phyloP scores from a whole-genome alignment of 106 monocot genomes.

The Posidonia australis region DNA sequence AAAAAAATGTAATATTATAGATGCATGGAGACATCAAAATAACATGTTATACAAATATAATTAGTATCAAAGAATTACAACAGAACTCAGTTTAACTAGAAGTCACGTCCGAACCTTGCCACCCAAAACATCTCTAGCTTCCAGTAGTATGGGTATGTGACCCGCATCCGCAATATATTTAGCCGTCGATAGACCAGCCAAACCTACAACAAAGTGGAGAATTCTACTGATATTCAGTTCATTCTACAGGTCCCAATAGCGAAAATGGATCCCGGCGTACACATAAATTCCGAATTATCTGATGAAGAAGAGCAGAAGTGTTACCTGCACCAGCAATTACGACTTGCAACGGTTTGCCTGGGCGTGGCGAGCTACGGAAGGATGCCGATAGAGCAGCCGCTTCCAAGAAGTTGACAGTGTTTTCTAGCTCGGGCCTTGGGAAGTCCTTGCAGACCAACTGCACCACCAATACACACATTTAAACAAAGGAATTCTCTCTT shows the following conservation, averaged over 20 bases:
- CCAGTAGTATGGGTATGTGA: conserved; percentile 80
- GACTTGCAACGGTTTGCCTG: conserved; percentile 53
- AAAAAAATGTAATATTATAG: no score
- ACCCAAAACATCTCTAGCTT: conserved; percentile 92
- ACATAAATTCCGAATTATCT: not conserved
- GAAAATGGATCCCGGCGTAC: not conserved
- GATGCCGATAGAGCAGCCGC: conserved; percentile 62
- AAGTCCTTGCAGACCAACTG: conserved; percentile 55
- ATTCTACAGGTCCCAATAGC: no score
- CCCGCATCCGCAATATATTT: conserved; percentile 99
- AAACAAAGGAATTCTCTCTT: not conserved
- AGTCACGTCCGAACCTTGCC: conserved; percentile 52
- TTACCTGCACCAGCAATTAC: conserved; percentile 95
- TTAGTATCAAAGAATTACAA: no score
- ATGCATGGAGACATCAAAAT: no score
- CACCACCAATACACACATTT: not conserved
- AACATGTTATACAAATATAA: no score
- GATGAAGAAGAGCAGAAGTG: not conserved
- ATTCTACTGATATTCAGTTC: not conserved
- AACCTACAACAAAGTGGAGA: conserved; percentile 36
- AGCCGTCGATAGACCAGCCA: conserved; percentile 93
- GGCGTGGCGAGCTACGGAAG: conserved; percentile 43
- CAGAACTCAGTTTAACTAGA: not conserved
- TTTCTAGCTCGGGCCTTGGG: conserved; percentile 83
- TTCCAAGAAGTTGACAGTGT: conserved; percentile 72